Conservation (phyloP, 2,329 filamentous ascomycete genomes). For the Epichloe hybrida region DNA sequence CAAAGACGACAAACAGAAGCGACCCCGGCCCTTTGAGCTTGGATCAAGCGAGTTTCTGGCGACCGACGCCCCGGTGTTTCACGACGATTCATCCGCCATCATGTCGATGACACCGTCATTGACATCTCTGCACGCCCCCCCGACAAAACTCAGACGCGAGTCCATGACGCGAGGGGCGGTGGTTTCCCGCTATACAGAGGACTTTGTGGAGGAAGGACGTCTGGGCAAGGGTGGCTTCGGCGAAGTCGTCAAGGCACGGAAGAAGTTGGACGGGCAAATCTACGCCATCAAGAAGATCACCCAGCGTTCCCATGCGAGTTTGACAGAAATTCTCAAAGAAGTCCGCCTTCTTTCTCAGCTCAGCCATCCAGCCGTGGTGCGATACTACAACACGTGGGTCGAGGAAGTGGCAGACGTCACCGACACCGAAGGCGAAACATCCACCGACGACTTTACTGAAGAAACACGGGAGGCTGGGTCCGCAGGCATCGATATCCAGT, state of each 20-base stretch:
- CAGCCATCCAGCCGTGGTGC: constrained; percentile 74
- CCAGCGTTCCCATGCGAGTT: constrained; percentile 61
- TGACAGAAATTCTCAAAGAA: constrained; percentile 73
- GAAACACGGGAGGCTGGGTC: constrained; percentile 25
- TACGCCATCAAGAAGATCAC: constrained; percentile 97
- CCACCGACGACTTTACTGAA: constrained; percentile 32
- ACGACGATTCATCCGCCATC: constrained; percentile 28
- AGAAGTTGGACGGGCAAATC: constrained; percentile 83
- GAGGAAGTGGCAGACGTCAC: constrained; percentile 50
- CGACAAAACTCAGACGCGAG: constrained; percentile 43
- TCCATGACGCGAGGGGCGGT: constrained; percentile 39
- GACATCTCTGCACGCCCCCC: constrained; percentile 29
- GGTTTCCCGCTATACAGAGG: constrained; percentile 68
- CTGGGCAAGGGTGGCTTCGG: constrained; percentile 92
- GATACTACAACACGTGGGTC: constrained; percentile 93
- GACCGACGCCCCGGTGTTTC: constrained; percentile 47
- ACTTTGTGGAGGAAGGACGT: constrained; percentile 81
- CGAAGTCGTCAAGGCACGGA: constrained; percentile 87
- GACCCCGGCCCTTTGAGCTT: constrained; percentile 67
- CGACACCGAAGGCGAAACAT: constrained; percentile 44
- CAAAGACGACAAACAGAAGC: constrained; percentile 67
- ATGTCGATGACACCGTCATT: constrained; percentile 29
- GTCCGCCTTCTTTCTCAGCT: constrained; percentile 83
- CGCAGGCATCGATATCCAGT: constrained; percentile 36
- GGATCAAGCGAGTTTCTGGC: constrained; percentile 52